A percentile compares a stretch with the other conserved stretches of the same genome.
These are phyloP conservation scores for Aspergillus neotritici DNA, from an alignment of 2,329 filamentous ascomycete genomes.

Conservation along the genomic window DNA sequence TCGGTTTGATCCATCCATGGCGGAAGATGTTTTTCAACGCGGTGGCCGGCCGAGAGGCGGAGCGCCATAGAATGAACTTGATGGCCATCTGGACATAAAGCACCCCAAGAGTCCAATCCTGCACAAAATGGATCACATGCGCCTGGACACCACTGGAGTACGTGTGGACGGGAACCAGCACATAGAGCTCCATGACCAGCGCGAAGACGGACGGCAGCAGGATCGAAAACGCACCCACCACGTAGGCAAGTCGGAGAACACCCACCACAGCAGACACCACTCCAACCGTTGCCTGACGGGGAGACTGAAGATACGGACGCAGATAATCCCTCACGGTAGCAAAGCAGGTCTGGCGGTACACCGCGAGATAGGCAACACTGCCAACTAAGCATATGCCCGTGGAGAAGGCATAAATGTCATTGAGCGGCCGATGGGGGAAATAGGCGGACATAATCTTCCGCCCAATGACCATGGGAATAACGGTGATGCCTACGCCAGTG, in stretches of 20 bases:
- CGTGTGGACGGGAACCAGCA: constrained; percentile 80
- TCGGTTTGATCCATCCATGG: constrained; percentile 71
- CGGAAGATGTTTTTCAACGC: constrained; percentile 70
- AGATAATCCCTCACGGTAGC: constrained; percentile 19
- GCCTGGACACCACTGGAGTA: constrained; percentile 49
- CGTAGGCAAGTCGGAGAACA: constrained; percentile 59
- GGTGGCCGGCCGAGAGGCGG: constrained; percentile 63
- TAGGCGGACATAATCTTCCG: constrained; percentile 68
- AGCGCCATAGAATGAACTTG: constrained; percentile 63
- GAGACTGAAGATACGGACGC: constrained; percentile 26
- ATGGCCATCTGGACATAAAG: constrained; percentile 79
- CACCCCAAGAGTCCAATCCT: constrained; percentile 89
- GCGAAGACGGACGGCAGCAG: constrained; percentile 76
- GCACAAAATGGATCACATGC: constrained; percentile 68
- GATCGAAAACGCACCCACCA: constrained; percentile 68
- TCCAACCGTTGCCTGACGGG: constrained; percentile 22
- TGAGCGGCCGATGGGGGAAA: constrained; percentile 68
- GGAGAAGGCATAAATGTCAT: constrained; percentile 95
- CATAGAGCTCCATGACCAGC: constrained; percentile 76
- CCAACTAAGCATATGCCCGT: constrained; percentile 80
- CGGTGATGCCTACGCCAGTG: constrained; percentile 77
- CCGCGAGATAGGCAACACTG: constrained; percentile 56
- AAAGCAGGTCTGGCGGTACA: constrained; percentile 40
- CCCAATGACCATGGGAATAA: constrained; percentile 80
- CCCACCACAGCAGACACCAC: constrained; percentile 22